Base-by-base conservation (phyloP, 768 basidiomycete genomes). In the Kwoniella sp. region DNA sequence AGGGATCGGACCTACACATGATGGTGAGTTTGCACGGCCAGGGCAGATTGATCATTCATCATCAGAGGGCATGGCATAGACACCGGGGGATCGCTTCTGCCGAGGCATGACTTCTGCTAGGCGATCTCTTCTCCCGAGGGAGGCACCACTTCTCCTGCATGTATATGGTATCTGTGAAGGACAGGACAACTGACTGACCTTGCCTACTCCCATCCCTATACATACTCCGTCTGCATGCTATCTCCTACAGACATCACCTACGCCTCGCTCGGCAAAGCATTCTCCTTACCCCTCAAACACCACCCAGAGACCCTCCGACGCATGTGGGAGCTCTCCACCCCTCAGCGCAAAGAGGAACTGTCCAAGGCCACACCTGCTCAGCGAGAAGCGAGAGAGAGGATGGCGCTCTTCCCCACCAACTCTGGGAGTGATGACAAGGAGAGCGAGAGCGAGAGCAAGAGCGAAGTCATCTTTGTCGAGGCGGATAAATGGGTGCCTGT, bases 191-290 rank as follows among this genome's bases (percentile, higher is more conserved):
- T n/a, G 25, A 1, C 28, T 17, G 12, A 28, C 45, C 13, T 26
- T 26, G 8, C 45, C 26, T 50, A 28, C 23, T n/a, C n/a, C n/a
- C n/a, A n/a, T n/a, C n/a, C n/a, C n/a, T n/a, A n/a, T 23, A 13
- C 47, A 20, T 8, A 34, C 17, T 38, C 64, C 25, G 47, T 59
- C n/a, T 22, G 55, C 48, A n/a, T n/a, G n/a, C n/a, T n/a, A n/a
- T n/a, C n/a, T n/a, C n/a, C n/a, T n/a, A n/a, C 30, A 73, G 91
- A 93, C 74, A 95, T 95, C 74, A 95, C 93, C 4, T 96, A 96
- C 73, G 84, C 86, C 4, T 90, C 91, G 1, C 86, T 98, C 23
- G 92, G 90, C 4, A 89, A 87, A 73, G 90, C 94, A 0, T 98
- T 98, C 82, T 47, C 82, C 54, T 77, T 89, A 66, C 82, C 83